A percentile compares a stretch with the other conserved stretches of the same genome.
Evolutionary conservation across 31 red algal species (phyloP).

Genomic region (Asparagopsis taxiformis): DNA sequence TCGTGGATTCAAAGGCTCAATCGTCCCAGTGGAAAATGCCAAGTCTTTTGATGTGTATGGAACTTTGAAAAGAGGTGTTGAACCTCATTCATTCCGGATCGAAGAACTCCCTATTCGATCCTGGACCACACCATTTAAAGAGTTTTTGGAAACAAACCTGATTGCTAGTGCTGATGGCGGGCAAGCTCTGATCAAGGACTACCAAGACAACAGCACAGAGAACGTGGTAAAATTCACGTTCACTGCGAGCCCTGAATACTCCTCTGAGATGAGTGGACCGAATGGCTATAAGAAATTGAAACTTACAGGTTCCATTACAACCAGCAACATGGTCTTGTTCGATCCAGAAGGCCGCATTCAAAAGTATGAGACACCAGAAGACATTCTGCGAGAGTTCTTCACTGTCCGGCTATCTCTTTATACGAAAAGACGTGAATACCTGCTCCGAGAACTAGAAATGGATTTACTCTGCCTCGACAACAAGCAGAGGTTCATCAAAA

Average conservation of each 20-base stretch:
- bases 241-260: constrained; percentile 19
- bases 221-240: constrained; percentile 89
- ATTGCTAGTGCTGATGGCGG: constrained; percentile 36
- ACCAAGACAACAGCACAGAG: constrained; percentile 90
- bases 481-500: constrained; percentile 92
- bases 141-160: constrained; percentile 85
- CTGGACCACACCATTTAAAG: constrained; percentile 98
- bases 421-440: constrained; percentile 50
- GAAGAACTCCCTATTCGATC: constrained; percentile 89
- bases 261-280: constrained; percentile 3
- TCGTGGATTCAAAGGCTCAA: constrained; percentile 83
- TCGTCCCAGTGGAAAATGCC: constrained; percentile 55
- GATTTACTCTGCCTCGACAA: constrained; percentile 77
- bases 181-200: constrained; percentile 76
- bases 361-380: constrained; percentile 76
- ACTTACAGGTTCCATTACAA: constrained; percentile 74
- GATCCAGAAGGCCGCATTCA: constrained; percentile 75
- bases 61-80: constrained; percentile 26
- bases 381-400: constrained; percentile 90
- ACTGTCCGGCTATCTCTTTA: constrained; percentile 74
- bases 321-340: constrained; percentile 98
- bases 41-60: constrained; percentile 93
- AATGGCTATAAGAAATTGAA: constrained; percentile 81
- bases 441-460: constrained; percentile 55
- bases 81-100: constrained; percentile 50